These are phyloP conservation scores for Yamadazyma takamatsuzukensis DNA, from an alignment of 805 yeast genomes.

Conservation along the genomic window DNA sequence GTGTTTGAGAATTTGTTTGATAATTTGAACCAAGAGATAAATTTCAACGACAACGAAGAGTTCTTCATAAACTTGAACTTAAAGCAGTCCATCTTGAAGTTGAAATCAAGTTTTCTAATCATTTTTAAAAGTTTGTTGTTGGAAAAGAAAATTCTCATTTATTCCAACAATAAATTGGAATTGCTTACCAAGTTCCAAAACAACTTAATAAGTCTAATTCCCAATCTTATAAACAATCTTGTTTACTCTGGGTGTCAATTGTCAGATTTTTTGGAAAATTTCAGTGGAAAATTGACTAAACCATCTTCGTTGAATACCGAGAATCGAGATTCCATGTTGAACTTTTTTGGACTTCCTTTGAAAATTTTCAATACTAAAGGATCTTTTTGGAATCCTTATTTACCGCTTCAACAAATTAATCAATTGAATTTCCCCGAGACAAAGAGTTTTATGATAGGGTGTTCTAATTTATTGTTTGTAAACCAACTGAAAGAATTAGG, in stretches of 20 bases:
- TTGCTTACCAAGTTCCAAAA: slow-evolving; percentile 78
- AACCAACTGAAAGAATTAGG: slow-evolving; percentile 54
- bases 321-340: slow-evolving; percentile 70
- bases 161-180: slow-evolving; percentile 72
- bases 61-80: slow-evolving; percentile 65
- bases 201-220: slow-evolving; percentile 77
- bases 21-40: slow-evolving; percentile 46
- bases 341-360: slow-evolving; percentile 84
- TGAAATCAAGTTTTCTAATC: slow-evolving; percentile 56
- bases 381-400: slow-evolving; percentile 86
- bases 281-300: slow-evolving; percentile 44
- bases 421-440: slow-evolving; percentile 59
- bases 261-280: slow-evolving; percentile 48
- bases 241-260: slow-evolving; percentile 79
- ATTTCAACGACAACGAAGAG: slow-evolving; percentile 31
- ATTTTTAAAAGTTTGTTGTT: slow-evolving; percentile 74
- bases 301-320: slow-evolving; percentile 72
- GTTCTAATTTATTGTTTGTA: slow-evolving; percentile 78
- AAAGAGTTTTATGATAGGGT: slow-evolving; percentile 71
- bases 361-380: slow-evolving; percentile 78
- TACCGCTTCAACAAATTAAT: slow-evolving; percentile 89
- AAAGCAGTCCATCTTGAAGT: slow-evolving; percentile 56
- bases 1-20: slow-evolving; percentile 69
- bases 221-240: slow-evolving; percentile 69
- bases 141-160: slow-evolving; percentile 72